phyloP scores from a whole-genome alignment of 2,329 filamentous ascomycete species.

The Colletotrichum neosansevieriae region DNA sequence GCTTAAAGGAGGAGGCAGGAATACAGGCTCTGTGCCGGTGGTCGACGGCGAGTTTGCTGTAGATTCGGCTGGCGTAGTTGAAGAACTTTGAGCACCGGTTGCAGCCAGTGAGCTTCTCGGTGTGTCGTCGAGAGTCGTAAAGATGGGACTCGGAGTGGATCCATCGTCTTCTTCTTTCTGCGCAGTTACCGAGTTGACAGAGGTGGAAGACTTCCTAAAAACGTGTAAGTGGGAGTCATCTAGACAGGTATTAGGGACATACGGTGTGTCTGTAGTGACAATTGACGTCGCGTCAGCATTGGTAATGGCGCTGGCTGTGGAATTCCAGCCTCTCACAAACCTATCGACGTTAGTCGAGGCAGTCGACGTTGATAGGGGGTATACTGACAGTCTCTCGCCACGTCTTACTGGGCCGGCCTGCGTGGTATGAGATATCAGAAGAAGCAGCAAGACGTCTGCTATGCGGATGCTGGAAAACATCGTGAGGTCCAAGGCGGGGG shows the following conservation, averaged over 20 bases:
- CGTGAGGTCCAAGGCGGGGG: background rate
- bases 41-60: background rate
- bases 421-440: constrained; percentile 38
- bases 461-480: constrained; percentile 27
- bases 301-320: constrained; percentile 6
- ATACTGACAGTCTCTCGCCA: constrained; percentile 30
- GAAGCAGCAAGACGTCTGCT: constrained; percentile 33
- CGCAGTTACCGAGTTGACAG: background rate
- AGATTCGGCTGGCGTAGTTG: constrained; percentile 4
- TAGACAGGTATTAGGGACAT: background rate
- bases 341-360: constrained; percentile 3
- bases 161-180: constrained; percentile 35
- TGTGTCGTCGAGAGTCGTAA: constrained; percentile 32
- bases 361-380: background rate
- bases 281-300: background rate
- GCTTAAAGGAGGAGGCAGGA: constrained; percentile 16
- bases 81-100: background rate
- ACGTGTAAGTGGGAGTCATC: constrained; percentile 5
- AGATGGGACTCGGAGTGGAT: constrained; percentile 39
- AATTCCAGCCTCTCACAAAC: constrained; percentile 25
- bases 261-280: constrained; percentile 11
- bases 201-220: background rate
- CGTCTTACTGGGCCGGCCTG: constrained; percentile 41
- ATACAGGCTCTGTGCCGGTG: background rate
- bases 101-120: constrained; percentile 1